A percentile compares a stretch with the other conserved stretches of the same genome.
These are phyloP conservation scores for Lycium ferocissimum DNA, from an alignment of 257 asterid genomes.

Conservation along the genomic window DNA sequence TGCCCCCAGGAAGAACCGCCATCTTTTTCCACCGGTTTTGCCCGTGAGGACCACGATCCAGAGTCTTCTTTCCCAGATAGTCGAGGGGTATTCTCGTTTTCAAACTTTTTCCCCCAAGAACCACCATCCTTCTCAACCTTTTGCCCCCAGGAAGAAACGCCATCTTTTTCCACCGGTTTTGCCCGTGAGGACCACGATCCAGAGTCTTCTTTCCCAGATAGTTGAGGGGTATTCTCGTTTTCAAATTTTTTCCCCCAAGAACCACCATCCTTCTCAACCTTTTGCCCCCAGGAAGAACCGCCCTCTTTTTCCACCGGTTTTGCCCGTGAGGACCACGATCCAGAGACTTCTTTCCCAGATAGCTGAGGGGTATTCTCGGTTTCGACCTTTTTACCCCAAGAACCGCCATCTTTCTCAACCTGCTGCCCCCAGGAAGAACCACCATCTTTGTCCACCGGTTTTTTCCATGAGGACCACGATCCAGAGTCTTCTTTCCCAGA, in stretches of 20 bases:
- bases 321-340: no score
- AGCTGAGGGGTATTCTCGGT: neutral
- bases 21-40: conserved; percentile 42
- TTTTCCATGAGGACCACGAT: conserved; percentile 40
- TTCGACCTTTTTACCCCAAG: conserved; percentile 41
- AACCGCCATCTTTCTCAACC: neutral
- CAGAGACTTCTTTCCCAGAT: neutral
- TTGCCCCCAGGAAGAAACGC: conserved; percentile 32
- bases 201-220: conserved; percentile 14
- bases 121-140: neutral
- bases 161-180: conserved; percentile 41
- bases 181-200: conserved; percentile 28
- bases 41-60: conserved; percentile 27
- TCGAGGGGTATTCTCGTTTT: neutral
- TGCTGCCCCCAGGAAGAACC: conserved; percentile 27
- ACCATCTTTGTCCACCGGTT: conserved; percentile 24
- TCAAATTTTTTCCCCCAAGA: conserved; percentile 41
- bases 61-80: conserved; percentile 21
- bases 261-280: neutral
- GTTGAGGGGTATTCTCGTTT: neutral
- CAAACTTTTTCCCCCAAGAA: conserved; percentile 40
- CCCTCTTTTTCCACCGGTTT: neutral
- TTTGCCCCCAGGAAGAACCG: conserved; percentile 30
- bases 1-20: conserved; percentile 32
- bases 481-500: conserved; percentile 28